Base-by-base conservation (phyloP, 495 filamentous ascomycete genomes). In the Penicillium turbatum region DNA sequence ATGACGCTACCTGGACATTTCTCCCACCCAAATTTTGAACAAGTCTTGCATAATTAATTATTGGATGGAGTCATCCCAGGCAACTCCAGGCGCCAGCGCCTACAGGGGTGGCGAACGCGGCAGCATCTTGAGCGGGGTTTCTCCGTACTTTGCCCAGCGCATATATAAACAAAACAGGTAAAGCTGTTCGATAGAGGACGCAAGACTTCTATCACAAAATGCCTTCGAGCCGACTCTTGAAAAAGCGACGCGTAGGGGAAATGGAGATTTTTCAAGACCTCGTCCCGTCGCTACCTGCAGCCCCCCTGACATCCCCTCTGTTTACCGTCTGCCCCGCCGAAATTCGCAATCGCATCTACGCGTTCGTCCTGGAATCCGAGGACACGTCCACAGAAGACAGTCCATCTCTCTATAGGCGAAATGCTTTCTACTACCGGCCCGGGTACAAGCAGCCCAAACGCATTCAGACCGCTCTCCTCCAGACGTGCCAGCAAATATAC, bases 401-500 rank as follows among this genome's bases (percentile, higher is more conserved):
- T 17, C 9, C 50, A 1, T 29, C 34, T 6, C 26, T 39, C 30
- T 61, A 61, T 26, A 45, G 31, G 10, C 54, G 29, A 41, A 49
- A 61, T 13, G 55, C 37, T 1, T 57, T 57, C 37, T 61, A 57
- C 39, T 61, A 53, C 50, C 54, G 58, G 0, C 58, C 58, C 8
- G 58, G 58, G 1, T 57, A 61, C 30, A 61, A 57, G 16, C 48
- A 57, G 37, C 58, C 58, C 1, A 61, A 45, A 17, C 49, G 50
- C 30, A 57, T 57, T 21, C 36, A 48, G 16, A 61, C 47, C 8
- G 49, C 49, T 8, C 54, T 61, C 24, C 58, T 61, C 30, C 58
- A 57, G 42, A 61, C 58, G 21, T 61, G 58, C 39, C 58, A 61
- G 24, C 48, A 54, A 26, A 54, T 57, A 29, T 61, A 57, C 45